phyloP scores from a whole-genome alignment of 2,329 filamentous ascomycete genomes.

The Acarospora socialis region DNA sequence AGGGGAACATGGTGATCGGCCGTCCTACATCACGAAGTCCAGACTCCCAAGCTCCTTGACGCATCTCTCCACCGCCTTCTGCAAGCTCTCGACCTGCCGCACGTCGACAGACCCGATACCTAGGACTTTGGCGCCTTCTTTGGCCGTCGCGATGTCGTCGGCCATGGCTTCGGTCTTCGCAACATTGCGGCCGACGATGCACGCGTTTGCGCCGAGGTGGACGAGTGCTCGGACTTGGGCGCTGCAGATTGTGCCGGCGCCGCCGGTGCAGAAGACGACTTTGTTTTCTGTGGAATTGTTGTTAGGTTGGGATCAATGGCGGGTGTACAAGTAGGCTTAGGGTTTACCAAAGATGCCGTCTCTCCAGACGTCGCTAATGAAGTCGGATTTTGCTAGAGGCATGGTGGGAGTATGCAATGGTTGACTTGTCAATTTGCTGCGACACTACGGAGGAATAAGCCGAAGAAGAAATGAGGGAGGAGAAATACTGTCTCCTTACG shows the following conservation, averaged over 20 bases:
- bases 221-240: slow-evolving; percentile 87
- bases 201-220: slow-evolving; percentile 80
- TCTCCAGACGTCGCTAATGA: slow-evolving; percentile 70
- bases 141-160: slow-evolving; percentile 64
- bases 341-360: slow-evolving; percentile 68
- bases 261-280: slow-evolving; percentile 89
- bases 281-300: slow-evolving; percentile 48
- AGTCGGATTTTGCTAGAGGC: slow-evolving; percentile 57
- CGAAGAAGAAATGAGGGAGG: not conserved
- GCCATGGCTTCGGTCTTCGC: slow-evolving; percentile 76
- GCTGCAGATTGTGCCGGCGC: slow-evolving; percentile 85
- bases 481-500: not conserved
- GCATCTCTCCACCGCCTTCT: slow-evolving; percentile 63
- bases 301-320: not conserved
- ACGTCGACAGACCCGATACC: slow-evolving; percentile 68
- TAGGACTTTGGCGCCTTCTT: slow-evolving; percentile 68
- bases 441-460: not conserved
- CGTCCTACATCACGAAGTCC: slow-evolving; percentile 76
- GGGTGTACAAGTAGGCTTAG: slow-evolving; percentile 1
- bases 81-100: slow-evolving; percentile 53
- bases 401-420: slow-evolving; percentile 30
- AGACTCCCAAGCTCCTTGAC: slow-evolving; percentile 72
- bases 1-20: not conserved
- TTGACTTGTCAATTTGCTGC: not conserved
- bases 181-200: slow-evolving; percentile 79